phyloP scores from a whole-genome alignment of 2,329 filamentous ascomycete genomes.

The Sporothrix mexicana region DNA sequence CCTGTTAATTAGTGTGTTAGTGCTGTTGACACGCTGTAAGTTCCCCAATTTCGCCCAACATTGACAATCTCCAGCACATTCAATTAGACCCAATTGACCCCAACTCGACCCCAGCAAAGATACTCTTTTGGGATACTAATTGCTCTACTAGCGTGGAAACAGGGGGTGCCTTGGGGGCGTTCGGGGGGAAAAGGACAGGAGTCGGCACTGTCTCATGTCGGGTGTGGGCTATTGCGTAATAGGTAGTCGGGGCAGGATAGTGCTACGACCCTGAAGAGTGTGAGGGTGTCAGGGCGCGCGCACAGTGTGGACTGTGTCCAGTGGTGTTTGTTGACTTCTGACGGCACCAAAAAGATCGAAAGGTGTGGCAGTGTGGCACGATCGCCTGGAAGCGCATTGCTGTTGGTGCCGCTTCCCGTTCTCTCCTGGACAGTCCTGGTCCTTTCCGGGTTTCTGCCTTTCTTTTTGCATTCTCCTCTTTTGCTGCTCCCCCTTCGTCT shows the following conservation, averaged over 20 bases:
- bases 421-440: too few species aligned
- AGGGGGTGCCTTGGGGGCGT: neutral
- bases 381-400: neutral
- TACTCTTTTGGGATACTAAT: constrained; percentile 1
- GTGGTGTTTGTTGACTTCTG: neutral
- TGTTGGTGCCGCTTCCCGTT: constrained; percentile 14
- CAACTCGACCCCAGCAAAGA: neutral
- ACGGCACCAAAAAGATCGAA: neutral
- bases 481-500: constrained; percentile 13
- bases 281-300: neutral
- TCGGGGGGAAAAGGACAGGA: neutral
- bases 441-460: too few species aligned
- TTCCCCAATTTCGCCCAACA: too few species aligned
- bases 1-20: neutral
- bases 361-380: neutral
- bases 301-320: neutral
- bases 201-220: constrained; percentile 24
- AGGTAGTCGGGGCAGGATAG: neutral
- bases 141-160: constrained; percentile 6
- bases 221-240: neutral
- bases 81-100: neutral
- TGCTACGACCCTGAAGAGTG: too few species aligned
- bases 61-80: neutral
- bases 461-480: neutral
- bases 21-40: neutral